phyloP scores from a whole-genome alignment of 2,329 filamentous ascomycete species.

The Tolypocladium cylindrosporum region DNA sequence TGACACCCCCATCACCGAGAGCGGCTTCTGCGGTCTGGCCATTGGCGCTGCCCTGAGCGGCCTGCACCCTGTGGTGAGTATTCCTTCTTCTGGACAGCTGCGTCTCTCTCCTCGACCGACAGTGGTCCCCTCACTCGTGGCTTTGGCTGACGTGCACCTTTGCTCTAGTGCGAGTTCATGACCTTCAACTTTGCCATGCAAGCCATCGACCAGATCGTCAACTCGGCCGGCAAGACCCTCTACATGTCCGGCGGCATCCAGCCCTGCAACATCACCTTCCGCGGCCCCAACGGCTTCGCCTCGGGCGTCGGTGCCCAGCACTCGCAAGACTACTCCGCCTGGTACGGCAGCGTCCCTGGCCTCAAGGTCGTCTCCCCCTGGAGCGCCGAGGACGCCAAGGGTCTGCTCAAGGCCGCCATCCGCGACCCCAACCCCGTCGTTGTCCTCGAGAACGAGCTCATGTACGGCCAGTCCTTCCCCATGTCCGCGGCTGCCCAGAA shows the following conservation, averaged over 20 bases:
- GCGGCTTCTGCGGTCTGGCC: constrained; percentile 86
- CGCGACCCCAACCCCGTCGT: constrained; percentile 96
- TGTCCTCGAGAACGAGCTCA: constrained; percentile 77
- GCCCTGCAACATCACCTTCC: constrained; percentile 99
- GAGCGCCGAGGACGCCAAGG: constrained; percentile 97
- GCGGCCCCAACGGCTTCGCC: constrained; percentile 96
- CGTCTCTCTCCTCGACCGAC: background rate
- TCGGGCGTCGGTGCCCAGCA: constrained; percentile 93
- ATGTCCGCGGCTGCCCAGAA: constrained; percentile 96
- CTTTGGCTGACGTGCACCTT: background rate
- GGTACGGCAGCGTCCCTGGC: constrained; percentile 97
- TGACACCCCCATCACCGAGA: constrained; percentile 97
- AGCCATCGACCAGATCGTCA: constrained; percentile 98
- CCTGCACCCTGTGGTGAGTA: constrained; percentile 80
- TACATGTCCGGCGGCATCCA: constrained; percentile 99
- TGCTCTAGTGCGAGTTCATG: constrained; percentile 89
- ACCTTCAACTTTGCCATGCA: constrained; percentile 99
- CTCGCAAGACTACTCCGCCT: constrained; percentile 96
- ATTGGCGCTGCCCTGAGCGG: constrained; percentile 92
- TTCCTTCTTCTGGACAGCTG: background rate
- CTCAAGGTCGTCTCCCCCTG: constrained; percentile 95
- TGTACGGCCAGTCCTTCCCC: constrained; percentile 92
- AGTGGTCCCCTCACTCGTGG: too few relatives aligned
- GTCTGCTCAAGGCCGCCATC: constrained; percentile 93
- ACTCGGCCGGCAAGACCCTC: constrained; percentile 96